Evolutionary conservation across 2,329 filamentous ascomycete species (phyloP), one percentile per base, ranked within the genome.

Genomic region (Fusarium nanum): DNA sequence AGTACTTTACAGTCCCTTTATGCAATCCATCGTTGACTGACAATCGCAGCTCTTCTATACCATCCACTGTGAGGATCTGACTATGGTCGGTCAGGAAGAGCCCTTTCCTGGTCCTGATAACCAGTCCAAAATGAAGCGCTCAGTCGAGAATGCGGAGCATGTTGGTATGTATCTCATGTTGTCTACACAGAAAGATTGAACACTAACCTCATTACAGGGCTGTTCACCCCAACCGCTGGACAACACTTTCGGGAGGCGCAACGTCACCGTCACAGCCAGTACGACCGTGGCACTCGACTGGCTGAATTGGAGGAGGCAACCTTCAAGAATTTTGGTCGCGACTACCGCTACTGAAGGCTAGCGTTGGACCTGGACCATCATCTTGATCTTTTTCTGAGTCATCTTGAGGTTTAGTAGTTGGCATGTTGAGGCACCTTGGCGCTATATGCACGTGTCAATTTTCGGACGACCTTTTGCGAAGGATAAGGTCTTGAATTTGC

Each of bases 131-230:
- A 91, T 96, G 85, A 92, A 93, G 81, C 88, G 94, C 64, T 96
- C 92, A 72, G 91, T 92, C 64, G 92, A 97, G 77, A 97, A 96
- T 77, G 93, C 93, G 3, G 91, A 93, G 77, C 90, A 93, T 76
- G 89, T 95, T 72, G 94, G 94, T 89, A 78, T 78, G 90, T 85
- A 58, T 11, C 20, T 6, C 5, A 23, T 13, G 18, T 18, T n/a
- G 9, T 5, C 14, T 13, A 16, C 16, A 11, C 3, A 41, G 4
- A n/a, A 12, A 3, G 12, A 11, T 27, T 18, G 5, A 6, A 41
- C 7, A 42, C 34, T 52, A 14, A 52, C 13, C 16, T 16, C 11
- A n/a, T 13, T n/a, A 14, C 45, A 93, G 91, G 91, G 1, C 86
- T 97, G 0, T 97, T 94, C 78, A 93, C 93, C 5, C 93, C 93